Conservation (phyloP, 805 yeast species). For the Yamadazyma sp. region DNA sequence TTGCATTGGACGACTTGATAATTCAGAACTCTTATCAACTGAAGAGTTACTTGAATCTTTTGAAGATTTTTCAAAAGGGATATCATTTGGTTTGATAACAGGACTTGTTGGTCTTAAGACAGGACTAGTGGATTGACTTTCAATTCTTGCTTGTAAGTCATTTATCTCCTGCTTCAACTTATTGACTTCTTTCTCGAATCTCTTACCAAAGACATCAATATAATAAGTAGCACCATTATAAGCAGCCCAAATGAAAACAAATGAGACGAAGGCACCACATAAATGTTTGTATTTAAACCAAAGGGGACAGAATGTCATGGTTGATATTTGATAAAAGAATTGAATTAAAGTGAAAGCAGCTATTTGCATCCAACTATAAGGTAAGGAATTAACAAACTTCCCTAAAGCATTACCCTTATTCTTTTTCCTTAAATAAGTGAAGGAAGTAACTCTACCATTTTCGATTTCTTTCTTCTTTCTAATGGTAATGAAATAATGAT, state of each 20-base stretch:
- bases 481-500: conserved; percentile 90
- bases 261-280: conserved; percentile 63
- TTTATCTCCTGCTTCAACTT: conserved; percentile 70
- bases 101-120: conserved; percentile 11
- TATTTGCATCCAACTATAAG: conserved; percentile 80
- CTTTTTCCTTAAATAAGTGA: conserved; percentile 75
- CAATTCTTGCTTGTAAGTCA: conserved; percentile 46
- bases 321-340: conserved; percentile 77
- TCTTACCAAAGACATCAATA: conserved; percentile 85
- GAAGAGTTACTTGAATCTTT: no score
- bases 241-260: conserved; percentile 76
- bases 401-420: conserved; percentile 68
- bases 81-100: conserved; percentile 12
- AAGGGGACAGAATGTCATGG: conserved; percentile 89
- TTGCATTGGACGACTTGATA: no score
- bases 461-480: conserved; percentile 74
- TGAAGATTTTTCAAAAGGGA: no score
- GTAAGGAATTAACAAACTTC: conserved; percentile 72
- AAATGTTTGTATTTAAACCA: conserved; percentile 72
- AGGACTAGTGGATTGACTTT: conserved; percentile 16
- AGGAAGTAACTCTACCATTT: conserved; percentile 83
- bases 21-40: no score
- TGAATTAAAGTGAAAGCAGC: conserved; percentile 83
- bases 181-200: conserved; percentile 81
- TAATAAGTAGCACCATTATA: conserved; percentile 96